Conservation (phyloP, 2,329 filamentous ascomycete genomes). For the Aspergillus alliaceus region DNA sequence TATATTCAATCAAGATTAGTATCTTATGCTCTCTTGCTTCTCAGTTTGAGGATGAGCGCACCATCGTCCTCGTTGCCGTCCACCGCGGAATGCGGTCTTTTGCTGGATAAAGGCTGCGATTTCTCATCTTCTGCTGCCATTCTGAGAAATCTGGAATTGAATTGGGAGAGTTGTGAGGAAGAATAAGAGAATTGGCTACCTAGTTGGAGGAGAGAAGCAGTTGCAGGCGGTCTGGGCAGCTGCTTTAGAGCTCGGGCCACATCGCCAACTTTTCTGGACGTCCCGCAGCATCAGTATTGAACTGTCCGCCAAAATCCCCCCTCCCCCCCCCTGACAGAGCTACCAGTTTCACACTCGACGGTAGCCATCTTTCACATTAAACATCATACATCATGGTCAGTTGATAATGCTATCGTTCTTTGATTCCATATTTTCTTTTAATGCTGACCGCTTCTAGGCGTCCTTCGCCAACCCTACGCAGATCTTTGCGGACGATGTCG, state of each 20-base stretch:
- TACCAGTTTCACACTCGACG: conserved; percentile 15
- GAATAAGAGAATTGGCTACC: conserved; percentile 7
- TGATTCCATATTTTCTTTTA: neutral
- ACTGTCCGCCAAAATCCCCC: conserved; percentile 8
- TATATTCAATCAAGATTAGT: conserved; percentile 9
- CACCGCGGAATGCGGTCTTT: conserved; percentile 60
- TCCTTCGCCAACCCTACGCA: conserved; percentile 75
- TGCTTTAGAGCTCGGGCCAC: conserved; percentile 26
- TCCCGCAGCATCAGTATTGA: conserved; percentile 20
- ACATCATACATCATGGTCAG: conserved; percentile 32
- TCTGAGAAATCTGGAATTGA: neutral
- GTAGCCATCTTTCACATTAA: conserved; percentile 19
- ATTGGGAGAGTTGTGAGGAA: neutral
- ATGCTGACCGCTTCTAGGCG: conserved; percentile 27
- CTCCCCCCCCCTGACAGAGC: conserved; percentile 18
- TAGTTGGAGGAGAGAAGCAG: neutral
- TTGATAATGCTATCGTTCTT: neutral
- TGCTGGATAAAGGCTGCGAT: conserved; percentile 40
- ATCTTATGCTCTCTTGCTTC: conserved; percentile 10
- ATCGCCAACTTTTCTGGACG: conserved; percentile 32
- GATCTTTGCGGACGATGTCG: conserved; percentile 96
- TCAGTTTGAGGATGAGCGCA: conserved; percentile 16
- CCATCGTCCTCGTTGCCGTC: conserved; percentile 47
- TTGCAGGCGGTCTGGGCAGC: conserved; percentile 18
- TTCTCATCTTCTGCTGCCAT: conserved; percentile 33